Evolutionary conservation across 441 rosid species (phyloP).

Genomic region (Manihot esculenta): DNA sequence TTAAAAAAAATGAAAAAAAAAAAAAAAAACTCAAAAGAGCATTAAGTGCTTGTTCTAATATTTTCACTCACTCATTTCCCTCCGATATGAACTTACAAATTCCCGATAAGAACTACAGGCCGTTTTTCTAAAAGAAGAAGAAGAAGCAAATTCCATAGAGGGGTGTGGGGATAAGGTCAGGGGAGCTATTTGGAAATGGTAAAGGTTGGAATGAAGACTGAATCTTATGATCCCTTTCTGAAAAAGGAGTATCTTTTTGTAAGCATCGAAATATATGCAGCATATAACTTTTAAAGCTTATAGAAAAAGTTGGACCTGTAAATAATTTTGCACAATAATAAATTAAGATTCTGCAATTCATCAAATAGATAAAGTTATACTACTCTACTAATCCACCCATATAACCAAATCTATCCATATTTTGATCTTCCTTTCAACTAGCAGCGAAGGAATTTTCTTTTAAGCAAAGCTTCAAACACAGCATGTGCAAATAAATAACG

Average conservation of each 20-base stretch:
- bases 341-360: not conserved
- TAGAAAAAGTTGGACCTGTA: too few relatives aligned
- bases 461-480: not conserved
- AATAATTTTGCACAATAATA: not conserved
- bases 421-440: not conserved
- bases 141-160: too few relatives aligned
- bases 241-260: not conserved
- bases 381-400: too few relatives aligned
- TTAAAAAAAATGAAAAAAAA: too few relatives aligned
- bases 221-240: not conserved
- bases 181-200: too few relatives aligned
- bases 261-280: not conserved
- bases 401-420: not conserved
- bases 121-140: too few relatives aligned
- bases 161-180: too few relatives aligned
- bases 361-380: not conserved
- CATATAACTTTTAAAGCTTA: not conserved
- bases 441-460: not conserved
- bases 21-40: too few relatives aligned
- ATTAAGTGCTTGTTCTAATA: too few relatives aligned
- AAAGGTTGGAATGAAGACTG: not conserved
- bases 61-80: too few relatives aligned
- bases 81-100: too few relatives aligned
- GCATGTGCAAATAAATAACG: not conserved
- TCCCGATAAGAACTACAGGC: too few relatives aligned